Percentiles rank a stretch among this genome's conserved stretches.
These are phyloP conservation scores for Starmerella ratchasimensis DNA, from an alignment of 805 yeast species.

Conservation along the genomic window DNA sequence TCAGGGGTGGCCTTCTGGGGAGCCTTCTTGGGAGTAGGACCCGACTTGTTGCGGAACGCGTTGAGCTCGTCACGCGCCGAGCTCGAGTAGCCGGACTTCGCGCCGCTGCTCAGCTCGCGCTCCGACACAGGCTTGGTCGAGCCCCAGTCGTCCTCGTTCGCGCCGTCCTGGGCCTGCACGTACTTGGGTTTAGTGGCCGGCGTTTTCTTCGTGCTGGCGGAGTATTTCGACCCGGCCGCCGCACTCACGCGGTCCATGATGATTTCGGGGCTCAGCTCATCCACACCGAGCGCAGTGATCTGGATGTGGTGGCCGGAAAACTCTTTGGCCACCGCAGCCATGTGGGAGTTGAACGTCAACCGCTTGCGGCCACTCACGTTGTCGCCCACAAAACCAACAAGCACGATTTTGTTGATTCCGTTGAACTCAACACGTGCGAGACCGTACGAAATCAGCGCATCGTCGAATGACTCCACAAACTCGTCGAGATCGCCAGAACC, in stretches of 20 bases:
- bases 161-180: slow-evolving; percentile 25
- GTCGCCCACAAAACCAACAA: slow-evolving; percentile 91
- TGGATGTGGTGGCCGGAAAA: slow-evolving; percentile 79
- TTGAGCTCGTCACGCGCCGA: slow-evolving; percentile 15
- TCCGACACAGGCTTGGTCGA: slow-evolving; percentile 32
- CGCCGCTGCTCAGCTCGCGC: slow-evolving; percentile 12
- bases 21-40: slow-evolving; percentile 31
- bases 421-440: slow-evolving; percentile 76
- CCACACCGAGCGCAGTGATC: slow-evolving; percentile 87
- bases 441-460: slow-evolving; percentile 82
- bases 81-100: slow-evolving; percentile 11
- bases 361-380: slow-evolving; percentile 54
- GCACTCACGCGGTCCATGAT: slow-evolving; percentile 63
- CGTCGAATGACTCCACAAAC: slow-evolving; percentile 69
- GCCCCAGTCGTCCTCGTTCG: slow-evolving; percentile 56
- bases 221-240: slow-evolving; percentile 93
- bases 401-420: slow-evolving; percentile 71
- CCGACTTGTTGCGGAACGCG: slow-evolving; percentile 8
- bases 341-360: slow-evolving; percentile 33
- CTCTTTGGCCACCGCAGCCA: slow-evolving; percentile 28
- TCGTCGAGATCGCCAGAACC: slow-evolving; percentile 63
- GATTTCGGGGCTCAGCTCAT: slow-evolving; percentile 71
- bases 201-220: slow-evolving; percentile 31
- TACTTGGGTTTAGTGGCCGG: slow-evolving; percentile 25
- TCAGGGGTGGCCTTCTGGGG: slow-evolving; percentile 53